Base-by-base conservation (phyloP, 2,329 filamentous ascomycete genomes). In the Aspergillus melleus region DNA sequence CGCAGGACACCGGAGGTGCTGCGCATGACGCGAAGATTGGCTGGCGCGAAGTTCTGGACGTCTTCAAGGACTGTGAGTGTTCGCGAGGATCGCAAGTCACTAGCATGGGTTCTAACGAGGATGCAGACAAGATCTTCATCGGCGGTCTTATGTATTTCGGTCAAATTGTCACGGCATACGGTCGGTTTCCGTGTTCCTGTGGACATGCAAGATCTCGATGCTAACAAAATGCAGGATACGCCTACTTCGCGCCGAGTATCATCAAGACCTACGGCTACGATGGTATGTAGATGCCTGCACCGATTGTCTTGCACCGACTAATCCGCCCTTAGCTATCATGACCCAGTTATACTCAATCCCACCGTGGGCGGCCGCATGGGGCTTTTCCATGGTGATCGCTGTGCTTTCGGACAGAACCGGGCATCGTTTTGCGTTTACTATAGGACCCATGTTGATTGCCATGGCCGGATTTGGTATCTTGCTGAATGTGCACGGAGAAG, bases 111-210 rank as follows among this genome's bases (percentile, higher is more conserved):
- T 49, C 68, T 70, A 32, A 72, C 61, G 39, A 24, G 24, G 12
- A 20, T 57, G 5, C 55, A 79, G 76, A 77, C 68, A 91, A 90
- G 74, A 83, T 92, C 67, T 84, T 90, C 67, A 74, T 92, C 14
- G 90, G 88, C 49, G 89, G 88, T 0, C 81, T 92, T 73, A 92
- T 92, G 89, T 94, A 93, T 76, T 88, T 93, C 67, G 90, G 90
- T 11, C 81, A 92, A 61, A 87, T 92, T 65, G 89, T 93, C 1
- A 89, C 90, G 0, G 89, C 88, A 4, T 92, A 92, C 71, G 83
- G 88, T 67, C 62, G 52, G 68, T 63, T 29, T 44, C 36, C 39
- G 11, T 49, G 4, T 11, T 36, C 6, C 29, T 39, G 49, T 3
- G 32, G 26, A 22, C 4, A 20, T 19, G 36, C 36, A 47, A 30